These are phyloP conservation scores for Scutellaria barbata DNA, from an alignment of 257 asterid species.

Conservation along the genomic window DNA sequence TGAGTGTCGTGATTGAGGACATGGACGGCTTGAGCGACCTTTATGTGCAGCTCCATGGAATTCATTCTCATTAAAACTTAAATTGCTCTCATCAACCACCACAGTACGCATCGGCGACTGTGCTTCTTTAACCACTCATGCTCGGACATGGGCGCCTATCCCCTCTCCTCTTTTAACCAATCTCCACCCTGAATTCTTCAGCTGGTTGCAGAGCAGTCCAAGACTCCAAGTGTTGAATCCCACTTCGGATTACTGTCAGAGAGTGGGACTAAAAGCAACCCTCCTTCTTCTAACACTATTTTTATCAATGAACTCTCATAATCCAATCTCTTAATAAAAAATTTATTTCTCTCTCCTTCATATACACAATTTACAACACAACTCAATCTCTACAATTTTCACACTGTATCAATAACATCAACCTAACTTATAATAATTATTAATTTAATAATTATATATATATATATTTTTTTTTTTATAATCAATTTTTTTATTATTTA, in stretches of 20 bases:
- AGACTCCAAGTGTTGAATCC: constrained; percentile 21
- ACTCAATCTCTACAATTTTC: too few relatives aligned
- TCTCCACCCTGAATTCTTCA: constrained; percentile 8
- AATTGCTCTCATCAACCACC: constrained; percentile 11
- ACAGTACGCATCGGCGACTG: constrained; percentile 16
- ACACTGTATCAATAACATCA: too few relatives aligned
- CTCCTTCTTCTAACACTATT: too few relatives aligned
- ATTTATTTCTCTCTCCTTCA: too few relatives aligned
- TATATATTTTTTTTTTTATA: too few relatives aligned
- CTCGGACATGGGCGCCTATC: constrained; percentile 10
- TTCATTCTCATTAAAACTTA: constrained; percentile 25
- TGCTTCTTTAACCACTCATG: constrained; percentile 5
- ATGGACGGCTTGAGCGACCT: constrained; percentile 88
- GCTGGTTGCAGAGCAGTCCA: constrained; percentile 19
- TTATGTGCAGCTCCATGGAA: constrained; percentile 65
- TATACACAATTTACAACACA: too few relatives aligned
- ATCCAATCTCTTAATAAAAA: too few relatives aligned
- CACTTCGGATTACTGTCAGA: constrained; percentile 10
- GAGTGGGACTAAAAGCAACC: too few relatives aligned
- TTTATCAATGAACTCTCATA: too few relatives aligned
- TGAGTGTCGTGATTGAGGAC: constrained; percentile 85
- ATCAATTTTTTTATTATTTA: too few relatives aligned
- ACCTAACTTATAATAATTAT: too few relatives aligned
- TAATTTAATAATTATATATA: too few relatives aligned
- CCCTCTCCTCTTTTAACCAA: background rate